Base-by-base conservation (phyloP, 2,329 filamentous ascomycete species). In the Fusarium nurragi region DNA sequence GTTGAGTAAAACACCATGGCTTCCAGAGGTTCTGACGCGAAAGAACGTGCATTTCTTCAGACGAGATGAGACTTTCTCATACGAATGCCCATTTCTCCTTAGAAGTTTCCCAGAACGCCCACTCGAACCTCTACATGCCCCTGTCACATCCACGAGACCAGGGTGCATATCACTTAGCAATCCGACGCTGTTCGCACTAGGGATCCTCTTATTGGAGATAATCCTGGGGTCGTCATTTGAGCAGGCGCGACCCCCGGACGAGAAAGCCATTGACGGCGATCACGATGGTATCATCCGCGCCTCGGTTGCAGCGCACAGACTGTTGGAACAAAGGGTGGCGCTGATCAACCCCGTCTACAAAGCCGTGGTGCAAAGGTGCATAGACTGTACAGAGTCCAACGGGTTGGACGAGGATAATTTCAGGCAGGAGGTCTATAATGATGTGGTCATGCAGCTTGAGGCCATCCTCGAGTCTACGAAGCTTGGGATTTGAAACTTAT, bases 1-100 rank as follows among this genome's bases (percentile, higher is more conserved):
- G 16, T 16, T 67, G 4, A 64, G 63, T n/a, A 68, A 67, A 5
- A 64, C 65, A 0, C 60, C 55, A 4, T 68, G 65, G 65, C 53
- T 67, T 5, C 44, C 55, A 2, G 60, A 51, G 4, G 37, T 5
- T 2, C 19, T 64, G 2, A 64, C 43, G 4, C 40, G 25, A 4
- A 47, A 16, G 13, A 43, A 36, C 2, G 28, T 68, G 0, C 43
- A 58, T 16, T 68, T 67, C 28, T 67, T 68, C 5, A 34, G 32
- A 26, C 40, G 13, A 2, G 47, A 37, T 1, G 19, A 21, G 4
- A 3, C 5, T 0, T 9, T 46, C 5, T 59, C 48, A 0, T 64
- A 54, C 25, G 34, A 18, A 3, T 10, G 38, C 10, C 63, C 59
- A 0, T 68, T 68, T 18, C 30, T 63, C 0, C 7, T 37, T 2